A percentile compares a stretch with the other conserved stretches of the same genome.
phyloP scores from a whole-genome alignment of 768 basidiomycete species.

The Mycena chlorophos region DNA sequence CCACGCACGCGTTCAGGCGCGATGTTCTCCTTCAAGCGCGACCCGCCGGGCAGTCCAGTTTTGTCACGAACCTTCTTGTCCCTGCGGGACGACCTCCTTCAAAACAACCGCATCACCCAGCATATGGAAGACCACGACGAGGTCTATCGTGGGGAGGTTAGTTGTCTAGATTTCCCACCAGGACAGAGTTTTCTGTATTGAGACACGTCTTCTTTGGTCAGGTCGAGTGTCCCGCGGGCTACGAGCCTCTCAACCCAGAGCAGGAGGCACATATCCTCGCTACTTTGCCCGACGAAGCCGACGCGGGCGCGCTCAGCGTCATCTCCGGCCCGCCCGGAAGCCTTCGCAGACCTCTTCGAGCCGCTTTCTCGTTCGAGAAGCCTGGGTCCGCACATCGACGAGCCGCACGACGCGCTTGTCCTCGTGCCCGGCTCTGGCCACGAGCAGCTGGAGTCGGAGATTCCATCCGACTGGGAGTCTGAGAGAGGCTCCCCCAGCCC shows the following conservation, averaged over 20 bases:
- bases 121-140: background rate
- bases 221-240: background rate
- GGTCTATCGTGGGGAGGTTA: conserved; percentile 1
- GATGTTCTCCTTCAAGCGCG: background rate
- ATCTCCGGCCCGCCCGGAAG: background rate
- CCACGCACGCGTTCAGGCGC: too few relatives aligned
- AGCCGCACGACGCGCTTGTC: too few relatives aligned
- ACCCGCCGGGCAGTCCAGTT: background rate
- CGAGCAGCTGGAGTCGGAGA: too few relatives aligned
- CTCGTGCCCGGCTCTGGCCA: too few relatives aligned
- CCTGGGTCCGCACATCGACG: too few relatives aligned
- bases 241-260: background rate
- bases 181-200: background rate
- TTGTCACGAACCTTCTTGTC: background rate
- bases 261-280: background rate
- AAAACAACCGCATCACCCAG: background rate
- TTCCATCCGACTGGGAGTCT: too few relatives aligned
- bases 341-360: background rate
- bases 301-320: background rate
- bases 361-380: background rate
- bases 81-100: background rate
- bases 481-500: too few relatives aligned
- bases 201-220: background rate
- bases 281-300: background rate
- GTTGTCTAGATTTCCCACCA: background rate